Conservation (phyloP, 306 rosid species). For the Trifolium subterraneum region DNA sequence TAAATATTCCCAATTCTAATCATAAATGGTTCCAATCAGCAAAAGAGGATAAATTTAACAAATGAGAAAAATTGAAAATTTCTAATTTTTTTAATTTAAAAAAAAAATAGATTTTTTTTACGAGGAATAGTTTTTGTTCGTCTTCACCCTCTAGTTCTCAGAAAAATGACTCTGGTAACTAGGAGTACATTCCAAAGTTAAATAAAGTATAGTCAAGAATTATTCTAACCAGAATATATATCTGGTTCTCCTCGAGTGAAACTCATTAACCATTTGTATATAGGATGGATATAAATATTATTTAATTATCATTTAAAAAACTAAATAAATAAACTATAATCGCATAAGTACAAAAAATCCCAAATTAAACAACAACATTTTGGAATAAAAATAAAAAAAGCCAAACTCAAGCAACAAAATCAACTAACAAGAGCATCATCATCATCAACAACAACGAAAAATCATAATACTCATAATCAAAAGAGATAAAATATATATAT, state of each 20-base stretch:
- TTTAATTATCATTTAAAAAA: background rate
- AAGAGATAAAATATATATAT: background rate
- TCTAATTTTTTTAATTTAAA: background rate
- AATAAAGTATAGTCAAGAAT: too few relatives aligned
- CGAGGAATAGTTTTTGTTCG: too few relatives aligned
- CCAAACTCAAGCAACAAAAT: conserved; percentile 36
- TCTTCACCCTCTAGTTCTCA: too few relatives aligned
- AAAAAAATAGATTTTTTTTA: background rate
- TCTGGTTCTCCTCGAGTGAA: background rate
- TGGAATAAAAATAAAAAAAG: conserved; percentile 15
- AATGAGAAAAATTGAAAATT: background rate
- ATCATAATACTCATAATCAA: background rate
- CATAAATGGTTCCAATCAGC: conserved; percentile 5
- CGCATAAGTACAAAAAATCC: conserved; percentile 3
- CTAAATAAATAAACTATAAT: too few relatives aligned
- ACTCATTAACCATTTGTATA: too few relatives aligned
- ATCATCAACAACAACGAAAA: background rate
- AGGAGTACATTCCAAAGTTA: too few relatives aligned
- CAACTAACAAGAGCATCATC: conserved; percentile 1
- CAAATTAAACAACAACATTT: conserved; percentile 39
- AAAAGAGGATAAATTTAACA: conserved; percentile 13
- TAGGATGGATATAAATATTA: background rate
- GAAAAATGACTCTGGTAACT: too few relatives aligned
- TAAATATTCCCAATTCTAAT: conserved; percentile 18
- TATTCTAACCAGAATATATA: background rate